phyloP scores from a whole-genome alignment of 306 rosid genomes.

The Cucumis sativus region Cucumber_9930_V3 NC_026658.2:18052501-18053000 shows the following conservation, averaged over 20 bases:
- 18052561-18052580: conserved; percentile 73
- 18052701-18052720: conserved; percentile 71
- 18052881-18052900: conserved; percentile 45
- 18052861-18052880: conserved; percentile 75
- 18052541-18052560: conserved; percentile 79
- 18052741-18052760: conserved; percentile 81
- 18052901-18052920: conserved; percentile 26
- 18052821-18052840: conserved; percentile 81
- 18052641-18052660: conserved; percentile 57
- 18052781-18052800: conserved; percentile 69
- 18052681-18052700: conserved; percentile 90
- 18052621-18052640: conserved; percentile 77
- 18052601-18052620: conserved; percentile 78
- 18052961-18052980: background rate
- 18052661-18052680: conserved; percentile 63
- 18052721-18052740: conserved; percentile 62
- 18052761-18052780: conserved; percentile 58
- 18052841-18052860: conserved; percentile 71
- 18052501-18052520: background rate
- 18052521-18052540: conserved; percentile 24
- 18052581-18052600: conserved; percentile 84
- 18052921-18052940: background rate
- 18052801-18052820: conserved; percentile 71
- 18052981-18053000: background rate
- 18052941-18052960: background rate